phyloP scores from a whole-genome alignment of 768 basidiomycete species.

The Leccinellum luteum region DNA sequence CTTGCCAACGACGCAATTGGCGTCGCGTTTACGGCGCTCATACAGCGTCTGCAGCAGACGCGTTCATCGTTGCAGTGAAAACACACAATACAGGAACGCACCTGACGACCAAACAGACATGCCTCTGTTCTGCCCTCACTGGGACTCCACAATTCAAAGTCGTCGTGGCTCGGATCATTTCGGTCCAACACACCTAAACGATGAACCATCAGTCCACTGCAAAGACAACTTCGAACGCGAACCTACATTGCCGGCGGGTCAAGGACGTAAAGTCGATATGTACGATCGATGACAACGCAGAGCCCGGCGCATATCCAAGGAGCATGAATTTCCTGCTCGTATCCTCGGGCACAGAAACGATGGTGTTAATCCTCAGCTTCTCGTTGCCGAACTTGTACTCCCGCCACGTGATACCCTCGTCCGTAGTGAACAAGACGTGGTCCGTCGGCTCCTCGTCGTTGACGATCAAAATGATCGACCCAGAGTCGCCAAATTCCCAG shows the following conservation, averaged over 20 bases:
- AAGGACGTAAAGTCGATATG: constrained; percentile 88
- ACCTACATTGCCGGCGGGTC: constrained; percentile 73
- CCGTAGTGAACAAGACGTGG: constrained; percentile 82
- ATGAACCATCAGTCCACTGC: constrained; percentile 1
- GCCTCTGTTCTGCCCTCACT: constrained; percentile 82
- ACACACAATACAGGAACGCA: constrained; percentile 27
- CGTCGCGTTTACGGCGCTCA: constrained; percentile 78
- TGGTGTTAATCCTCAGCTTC: constrained; percentile 66
- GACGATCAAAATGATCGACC: constrained; percentile 87
- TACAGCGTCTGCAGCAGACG: constrained; percentile 66
- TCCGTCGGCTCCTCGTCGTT: constrained; percentile 96
- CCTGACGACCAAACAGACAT: constrained; percentile 92
- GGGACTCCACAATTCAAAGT: constrained; percentile 98
- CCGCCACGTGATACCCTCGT: constrained; percentile 86
- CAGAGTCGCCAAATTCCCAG: constrained; percentile 98
- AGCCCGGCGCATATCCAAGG: constrained; percentile 58
- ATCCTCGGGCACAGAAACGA: constrained; percentile 88
- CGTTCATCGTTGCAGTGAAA: neutral
- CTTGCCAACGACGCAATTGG: constrained; percentile 82
- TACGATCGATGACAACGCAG: constrained; percentile 49
- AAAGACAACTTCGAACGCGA: neutral
- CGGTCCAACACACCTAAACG: constrained; percentile 60
- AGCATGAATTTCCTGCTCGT: constrained; percentile 90
- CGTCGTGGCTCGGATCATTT: constrained; percentile 77
- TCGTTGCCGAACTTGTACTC: constrained; percentile 80